A percentile compares a stretch with the other conserved stretches of the same genome.
These are phyloP conservation scores for Atalantia buxifolia DNA, from an alignment of 345 rosid species.

Conservation along the genomic window DNA sequence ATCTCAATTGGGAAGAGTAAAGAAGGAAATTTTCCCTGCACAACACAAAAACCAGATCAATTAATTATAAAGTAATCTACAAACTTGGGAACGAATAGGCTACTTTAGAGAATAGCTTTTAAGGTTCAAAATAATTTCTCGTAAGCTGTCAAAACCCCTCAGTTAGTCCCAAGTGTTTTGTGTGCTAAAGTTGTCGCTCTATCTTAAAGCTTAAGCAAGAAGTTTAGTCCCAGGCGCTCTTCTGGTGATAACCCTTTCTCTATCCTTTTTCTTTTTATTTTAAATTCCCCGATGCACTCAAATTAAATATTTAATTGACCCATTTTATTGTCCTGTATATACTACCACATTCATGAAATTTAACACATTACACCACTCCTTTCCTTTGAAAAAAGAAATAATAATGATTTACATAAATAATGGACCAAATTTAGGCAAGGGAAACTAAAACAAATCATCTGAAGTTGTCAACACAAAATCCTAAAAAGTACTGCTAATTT, in stretches of 20 bases:
- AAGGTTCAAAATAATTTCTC: background rate
- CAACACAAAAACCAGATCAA: background rate
- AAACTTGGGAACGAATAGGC: background rate
- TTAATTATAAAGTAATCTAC: background rate
- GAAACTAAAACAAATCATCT: background rate
- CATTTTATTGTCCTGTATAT: background rate
- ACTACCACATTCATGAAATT: background rate
- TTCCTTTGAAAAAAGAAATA: too few relatives aligned
- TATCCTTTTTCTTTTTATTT: too few relatives aligned
- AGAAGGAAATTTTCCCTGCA: conserved; percentile 70
- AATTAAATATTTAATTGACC: background rate
- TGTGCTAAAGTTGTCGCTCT: background rate
- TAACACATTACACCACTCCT: background rate
- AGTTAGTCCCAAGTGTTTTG: background rate
- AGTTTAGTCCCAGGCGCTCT: background rate
- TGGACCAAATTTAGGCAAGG: background rate
- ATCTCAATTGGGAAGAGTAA: conserved; percentile 66
- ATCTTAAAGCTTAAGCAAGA: background rate
- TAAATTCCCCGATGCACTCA: background rate
- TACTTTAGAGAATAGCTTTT: background rate
- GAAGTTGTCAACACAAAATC: background rate
- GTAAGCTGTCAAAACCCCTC: background rate
- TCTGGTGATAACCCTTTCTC: background rate
- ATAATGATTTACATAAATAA: too few relatives aligned
- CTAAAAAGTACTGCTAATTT: background rate